phyloP scores from a whole-genome alignment of 1,284 basidiomycete genomes.

The Phellopilus nigrolimitatus region DNA sequence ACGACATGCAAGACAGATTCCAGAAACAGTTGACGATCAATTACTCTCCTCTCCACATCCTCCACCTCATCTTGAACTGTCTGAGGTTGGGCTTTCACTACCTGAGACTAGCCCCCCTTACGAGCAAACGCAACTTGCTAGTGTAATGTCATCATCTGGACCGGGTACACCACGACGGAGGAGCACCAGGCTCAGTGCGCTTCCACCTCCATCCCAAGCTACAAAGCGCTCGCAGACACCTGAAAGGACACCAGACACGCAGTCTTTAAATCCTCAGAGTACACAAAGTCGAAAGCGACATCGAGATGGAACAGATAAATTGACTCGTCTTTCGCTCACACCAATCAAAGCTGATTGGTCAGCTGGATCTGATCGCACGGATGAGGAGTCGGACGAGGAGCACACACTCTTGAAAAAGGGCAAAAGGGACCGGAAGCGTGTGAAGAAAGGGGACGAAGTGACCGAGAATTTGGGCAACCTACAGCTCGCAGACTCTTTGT shows the following conservation, averaged over 20 bases:
- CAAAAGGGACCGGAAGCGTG: slow-evolving; percentile 11
- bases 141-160: not conserved
- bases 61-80: not conserved
- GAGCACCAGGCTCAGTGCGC: slow-evolving; percentile 15
- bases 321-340: slow-evolving; percentile 3
- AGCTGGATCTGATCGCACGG: slow-evolving; percentile 6
- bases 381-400: slow-evolving; percentile 7
- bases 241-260: not conserved
- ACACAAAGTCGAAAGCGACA: slow-evolving; percentile 10
- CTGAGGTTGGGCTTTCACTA: not conserved
- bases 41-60: slow-evolving; percentile 17
- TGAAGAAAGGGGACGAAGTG: slow-evolving; percentile 10
- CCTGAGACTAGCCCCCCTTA: no score
- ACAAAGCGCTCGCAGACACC: not conserved
- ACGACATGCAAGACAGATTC: not conserved
- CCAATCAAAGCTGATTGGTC: slow-evolving; percentile 11
- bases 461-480: not conserved
- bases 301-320: slow-evolving; percentile 5
- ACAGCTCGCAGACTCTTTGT: slow-evolving; percentile 12
- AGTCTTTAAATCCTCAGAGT: not conserved
- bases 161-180: slow-evolving; percentile 13
- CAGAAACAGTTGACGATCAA: slow-evolving; percentile 17
- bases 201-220: not conserved
- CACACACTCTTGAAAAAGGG: slow-evolving; percentile 3
- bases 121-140: not conserved